Evolutionary conservation across 1,284 basidiomycete genomes (phyloP).

Genomic region (Cryptococcus neoformans): DNA sequence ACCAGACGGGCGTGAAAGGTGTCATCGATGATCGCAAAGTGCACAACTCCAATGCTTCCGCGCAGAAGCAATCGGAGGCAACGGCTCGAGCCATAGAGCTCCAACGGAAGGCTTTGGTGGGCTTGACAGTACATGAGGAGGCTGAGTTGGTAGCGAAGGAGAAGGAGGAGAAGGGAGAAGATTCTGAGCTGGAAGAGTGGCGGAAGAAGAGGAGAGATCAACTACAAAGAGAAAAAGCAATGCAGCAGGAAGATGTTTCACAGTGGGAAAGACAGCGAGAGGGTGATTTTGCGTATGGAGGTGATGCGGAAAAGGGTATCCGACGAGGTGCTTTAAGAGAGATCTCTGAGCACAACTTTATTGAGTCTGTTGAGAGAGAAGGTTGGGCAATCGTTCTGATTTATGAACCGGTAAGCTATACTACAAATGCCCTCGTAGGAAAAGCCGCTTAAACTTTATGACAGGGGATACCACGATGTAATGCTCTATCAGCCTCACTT

Average conservation of each 20-base stretch:
- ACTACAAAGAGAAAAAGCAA: conserved; percentile 5
- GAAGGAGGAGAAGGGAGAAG: conserved; percentile 11
- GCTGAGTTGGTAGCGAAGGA: conserved; percentile 11
- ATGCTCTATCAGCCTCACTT: conserved; percentile 26
- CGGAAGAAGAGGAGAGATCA: conserved; percentile 12
- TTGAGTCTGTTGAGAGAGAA: conserved; percentile 36
- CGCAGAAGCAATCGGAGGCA: not conserved
- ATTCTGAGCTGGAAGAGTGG: conserved; percentile 12
- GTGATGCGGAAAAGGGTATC: conserved; percentile 4
- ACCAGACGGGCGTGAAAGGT: conserved; percentile 46
- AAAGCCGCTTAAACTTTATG: not conserved
- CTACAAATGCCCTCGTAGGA: not conserved
- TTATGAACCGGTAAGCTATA: conserved; percentile 43
- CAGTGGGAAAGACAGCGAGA: not conserved
- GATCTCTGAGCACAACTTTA: conserved; percentile 34
- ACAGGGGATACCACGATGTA: conserved; percentile 40
- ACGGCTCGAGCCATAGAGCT: conserved; percentile 3
- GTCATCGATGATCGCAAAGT: conserved; percentile 38
- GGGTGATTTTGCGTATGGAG: not conserved
- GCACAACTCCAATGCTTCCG: not conserved
- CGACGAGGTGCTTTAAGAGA: conserved; percentile 33
- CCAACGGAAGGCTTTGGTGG: conserved; percentile 23
- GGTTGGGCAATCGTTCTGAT: conserved; percentile 44
- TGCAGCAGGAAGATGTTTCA: conserved; percentile 8
- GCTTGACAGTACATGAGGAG: conserved; percentile 30